Evolutionary conservation across 2,329 filamentous ascomycete genomes (phyloP).

Genomic region (Gnomoniopsis smithogilvyi): DNA sequence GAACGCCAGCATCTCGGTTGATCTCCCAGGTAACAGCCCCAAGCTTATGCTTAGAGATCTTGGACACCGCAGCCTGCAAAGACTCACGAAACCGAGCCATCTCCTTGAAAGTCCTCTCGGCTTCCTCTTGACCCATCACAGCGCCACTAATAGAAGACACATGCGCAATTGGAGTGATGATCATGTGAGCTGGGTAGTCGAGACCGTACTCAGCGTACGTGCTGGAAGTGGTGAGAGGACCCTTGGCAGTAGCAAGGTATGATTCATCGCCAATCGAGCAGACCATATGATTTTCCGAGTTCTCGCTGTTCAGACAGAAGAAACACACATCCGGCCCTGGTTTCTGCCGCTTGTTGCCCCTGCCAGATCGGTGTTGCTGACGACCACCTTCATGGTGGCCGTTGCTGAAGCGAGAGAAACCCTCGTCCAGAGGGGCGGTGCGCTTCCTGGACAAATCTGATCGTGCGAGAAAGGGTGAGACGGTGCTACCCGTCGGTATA

Average conservation of each 20-base stretch:
- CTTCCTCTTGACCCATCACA: constrained; percentile 52
- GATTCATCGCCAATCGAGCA: constrained; percentile 82
- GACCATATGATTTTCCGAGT: constrained; percentile 81
- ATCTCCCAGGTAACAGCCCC: constrained; percentile 93
- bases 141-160: constrained; percentile 64
- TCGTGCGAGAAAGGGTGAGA: constrained; percentile 63
- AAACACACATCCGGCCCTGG: constrained; percentile 78
- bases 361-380: constrained; percentile 35
- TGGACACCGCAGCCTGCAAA: constrained; percentile 75
- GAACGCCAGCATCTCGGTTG: constrained; percentile 74
- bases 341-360: constrained; percentile 40
- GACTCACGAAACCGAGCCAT: constrained; percentile 79
- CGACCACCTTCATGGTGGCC: constrained; percentile 34
- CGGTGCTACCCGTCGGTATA: constrained; percentile 68
- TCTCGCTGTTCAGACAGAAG: constrained; percentile 90
- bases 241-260: constrained; percentile 90
- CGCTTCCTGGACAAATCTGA: constrained; percentile 53
- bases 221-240: constrained; percentile 69
- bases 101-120: constrained; percentile 65
- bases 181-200: constrained; percentile 76
- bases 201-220: constrained; percentile 66
- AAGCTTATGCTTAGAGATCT: constrained; percentile 53
- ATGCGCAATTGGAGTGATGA: constrained; percentile 88
- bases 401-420: constrained; percentile 53
- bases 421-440: constrained; percentile 36